A percentile compares a stretch with the other conserved stretches of the same genome.
Conservation (phyloP, 148 eudicot species). For the Cornus controversa region DNA sequence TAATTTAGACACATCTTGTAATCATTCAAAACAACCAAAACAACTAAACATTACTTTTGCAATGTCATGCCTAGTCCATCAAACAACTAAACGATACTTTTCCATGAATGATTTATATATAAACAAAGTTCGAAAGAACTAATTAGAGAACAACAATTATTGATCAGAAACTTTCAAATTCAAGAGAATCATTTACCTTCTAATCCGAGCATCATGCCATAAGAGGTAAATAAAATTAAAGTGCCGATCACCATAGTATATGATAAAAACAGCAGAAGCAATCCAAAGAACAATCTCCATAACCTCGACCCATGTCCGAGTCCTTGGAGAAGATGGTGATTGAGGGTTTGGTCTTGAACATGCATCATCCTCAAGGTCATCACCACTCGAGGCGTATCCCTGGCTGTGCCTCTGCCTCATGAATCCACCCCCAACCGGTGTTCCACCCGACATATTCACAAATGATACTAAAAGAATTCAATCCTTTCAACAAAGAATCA, state of each 20-base stretch:
- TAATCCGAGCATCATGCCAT: slow-evolving; percentile 75
- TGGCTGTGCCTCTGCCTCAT: slow-evolving; percentile 93
- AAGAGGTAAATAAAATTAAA: slow-evolving; percentile 64
- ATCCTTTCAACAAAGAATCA: slow-evolving; percentile 1
- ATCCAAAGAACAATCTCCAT: slow-evolving; percentile 80
- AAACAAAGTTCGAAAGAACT: not conserved
- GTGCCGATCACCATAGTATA: slow-evolving; percentile 77
- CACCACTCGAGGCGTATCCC: slow-evolving; percentile 82
- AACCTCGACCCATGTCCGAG: slow-evolving; percentile 64
- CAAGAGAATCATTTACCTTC: slow-evolving; percentile 49
- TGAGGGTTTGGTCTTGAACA: slow-evolving; percentile 53
- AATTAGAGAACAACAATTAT: not conserved
- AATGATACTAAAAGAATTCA: slow-evolving; percentile 1
- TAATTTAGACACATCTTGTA: not conserved
- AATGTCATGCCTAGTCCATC: no score
- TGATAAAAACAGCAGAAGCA: slow-evolving; percentile 69
- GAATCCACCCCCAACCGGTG: slow-evolving; percentile 61
- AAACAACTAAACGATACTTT: no score
- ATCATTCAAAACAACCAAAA: not conserved
- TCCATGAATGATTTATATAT: not conserved
- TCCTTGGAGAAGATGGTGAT: slow-evolving; percentile 39
- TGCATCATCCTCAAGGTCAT: slow-evolving; percentile 90
- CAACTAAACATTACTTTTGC: not conserved
- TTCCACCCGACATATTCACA: slow-evolving; percentile 73
- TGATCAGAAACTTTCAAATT: not conserved